Percentiles rank a stretch among this genome's conserved stretches.
Evolutionary conservation across 2,329 filamentous ascomycete genomes (phyloP).

Genomic region (Plectosphaerella plurivora): DNA sequence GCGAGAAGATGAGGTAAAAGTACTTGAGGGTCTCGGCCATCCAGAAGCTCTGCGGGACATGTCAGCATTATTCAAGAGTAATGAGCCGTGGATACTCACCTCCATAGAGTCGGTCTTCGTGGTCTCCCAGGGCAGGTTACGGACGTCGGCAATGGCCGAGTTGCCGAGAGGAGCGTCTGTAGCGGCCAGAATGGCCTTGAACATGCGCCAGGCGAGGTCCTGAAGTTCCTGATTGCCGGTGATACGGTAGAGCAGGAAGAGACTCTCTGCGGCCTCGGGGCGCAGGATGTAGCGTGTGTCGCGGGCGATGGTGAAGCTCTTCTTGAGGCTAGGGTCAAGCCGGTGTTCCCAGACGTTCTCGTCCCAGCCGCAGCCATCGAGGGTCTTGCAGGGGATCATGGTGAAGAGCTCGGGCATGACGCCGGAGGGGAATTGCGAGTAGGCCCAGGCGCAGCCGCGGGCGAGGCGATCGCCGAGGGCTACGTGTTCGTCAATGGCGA

Average conservation of each 20-base stretch:
- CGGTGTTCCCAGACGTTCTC: conserved; percentile 11
- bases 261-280: conserved; percentile 47
- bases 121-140: conserved; percentile 39
- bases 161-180: conserved; percentile 44
- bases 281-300: conserved; percentile 46
- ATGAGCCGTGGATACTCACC: conserved; percentile 10
- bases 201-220: conserved; percentile 51
- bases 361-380: conserved; percentile 43
- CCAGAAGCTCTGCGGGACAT: conserved; percentile 60
- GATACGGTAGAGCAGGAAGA: conserved; percentile 50
- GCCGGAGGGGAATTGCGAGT: conserved; percentile 39
- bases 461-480: conserved; percentile 38
- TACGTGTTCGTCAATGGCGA: conserved; percentile 34
- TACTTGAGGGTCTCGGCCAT: conserved; percentile 71
- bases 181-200: conserved; percentile 36
- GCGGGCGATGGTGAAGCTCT: conserved; percentile 58
- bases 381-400: conserved; percentile 31
- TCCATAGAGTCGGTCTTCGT: conserved; percentile 34
- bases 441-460: conserved; percentile 48
- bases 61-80: background rate
- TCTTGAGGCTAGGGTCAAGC: conserved; percentile 21
- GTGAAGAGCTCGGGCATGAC: conserved; percentile 49
- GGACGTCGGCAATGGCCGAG: conserved; percentile 45
- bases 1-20: conserved; percentile 67
- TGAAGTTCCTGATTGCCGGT: conserved; percentile 42